Evolutionary conservation across 768 basidiomycete genomes (phyloP).

Genomic region (Nidula microcarpa): DNA sequence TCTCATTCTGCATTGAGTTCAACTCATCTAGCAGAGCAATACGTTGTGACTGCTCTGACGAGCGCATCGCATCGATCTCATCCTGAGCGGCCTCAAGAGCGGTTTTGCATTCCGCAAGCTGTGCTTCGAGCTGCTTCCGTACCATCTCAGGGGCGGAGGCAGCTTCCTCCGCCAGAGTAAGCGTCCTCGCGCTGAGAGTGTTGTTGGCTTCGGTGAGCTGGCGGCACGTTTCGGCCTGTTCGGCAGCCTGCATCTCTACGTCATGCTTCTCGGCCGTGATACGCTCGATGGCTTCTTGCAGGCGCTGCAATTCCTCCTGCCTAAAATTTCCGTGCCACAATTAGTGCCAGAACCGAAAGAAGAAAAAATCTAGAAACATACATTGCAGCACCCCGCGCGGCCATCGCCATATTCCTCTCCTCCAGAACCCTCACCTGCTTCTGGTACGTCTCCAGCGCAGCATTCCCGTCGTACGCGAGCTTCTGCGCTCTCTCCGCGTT

Average conservation of each 20-base stretch:
- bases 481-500: constrained; percentile 92
- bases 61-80: constrained; percentile 65
- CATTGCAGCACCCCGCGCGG: constrained; percentile 53
- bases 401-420: constrained; percentile 59
- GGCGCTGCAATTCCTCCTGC: constrained; percentile 59
- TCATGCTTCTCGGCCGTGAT: constrained; percentile 60
- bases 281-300: constrained; percentile 62
- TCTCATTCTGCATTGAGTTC: constrained; percentile 79
- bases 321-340: constrained; percentile 29
- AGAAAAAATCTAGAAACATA: constrained; percentile 26
- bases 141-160: constrained; percentile 53
- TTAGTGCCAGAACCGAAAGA: constrained; percentile 6
- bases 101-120: constrained; percentile 58
- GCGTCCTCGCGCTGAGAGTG: constrained; percentile 64
- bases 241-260: constrained; percentile 63
- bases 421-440: constrained; percentile 81
- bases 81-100: constrained; percentile 62
- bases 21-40: constrained; percentile 87
- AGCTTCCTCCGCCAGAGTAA: constrained; percentile 70
- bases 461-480: constrained; percentile 78
- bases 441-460: constrained; percentile 85
- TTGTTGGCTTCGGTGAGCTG: constrained; percentile 81
- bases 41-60: constrained; percentile 76
- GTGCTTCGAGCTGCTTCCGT: constrained; percentile 59
- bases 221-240: constrained; percentile 70